These are phyloP conservation scores for Cyanidioschyzon merolae DNA, from an alignment of 23 red algal genomes.

Conservation along the genomic window DNA sequence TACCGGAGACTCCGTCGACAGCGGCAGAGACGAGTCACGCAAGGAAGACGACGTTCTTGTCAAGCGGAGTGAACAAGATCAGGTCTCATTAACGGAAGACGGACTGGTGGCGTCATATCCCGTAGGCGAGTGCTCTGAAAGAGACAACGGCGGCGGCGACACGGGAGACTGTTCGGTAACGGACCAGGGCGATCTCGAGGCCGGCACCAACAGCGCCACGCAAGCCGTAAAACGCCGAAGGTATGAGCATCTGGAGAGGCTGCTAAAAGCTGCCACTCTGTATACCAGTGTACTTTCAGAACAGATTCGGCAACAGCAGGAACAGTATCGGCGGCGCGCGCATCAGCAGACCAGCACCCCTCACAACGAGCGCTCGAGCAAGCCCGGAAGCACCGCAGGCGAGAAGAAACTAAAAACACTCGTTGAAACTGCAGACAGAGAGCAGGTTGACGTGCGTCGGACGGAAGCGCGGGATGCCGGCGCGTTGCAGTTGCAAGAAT, in stretches of 20 bases:
- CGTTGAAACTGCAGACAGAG: neutral
- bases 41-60: no score
- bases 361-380: neutral
- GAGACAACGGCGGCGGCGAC: no score
- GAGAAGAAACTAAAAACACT: neutral
- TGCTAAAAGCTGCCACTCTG: conserved; percentile 10
- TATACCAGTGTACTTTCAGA: conserved; percentile 13
- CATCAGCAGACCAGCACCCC: neutral
- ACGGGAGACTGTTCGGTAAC: no score
- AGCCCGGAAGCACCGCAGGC: neutral
- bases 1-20: no score
- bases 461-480: neutral
- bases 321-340: neutral
- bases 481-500: conserved; percentile 2
- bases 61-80: no score
- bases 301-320: conserved; percentile 10
- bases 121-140: no score
- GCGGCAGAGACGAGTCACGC: no score
- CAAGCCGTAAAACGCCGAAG: neutral
- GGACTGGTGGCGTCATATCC: no score
- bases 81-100: no score
- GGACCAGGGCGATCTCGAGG: neutral
- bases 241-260: conserved; percentile 23
- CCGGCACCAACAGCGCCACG: neutral
- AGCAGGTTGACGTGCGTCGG: conserved; percentile 4